phyloP scores from a whole-genome alignment of 2,329 filamentous ascomycete species.

The Chrysosporium keratinophilum region DNA sequence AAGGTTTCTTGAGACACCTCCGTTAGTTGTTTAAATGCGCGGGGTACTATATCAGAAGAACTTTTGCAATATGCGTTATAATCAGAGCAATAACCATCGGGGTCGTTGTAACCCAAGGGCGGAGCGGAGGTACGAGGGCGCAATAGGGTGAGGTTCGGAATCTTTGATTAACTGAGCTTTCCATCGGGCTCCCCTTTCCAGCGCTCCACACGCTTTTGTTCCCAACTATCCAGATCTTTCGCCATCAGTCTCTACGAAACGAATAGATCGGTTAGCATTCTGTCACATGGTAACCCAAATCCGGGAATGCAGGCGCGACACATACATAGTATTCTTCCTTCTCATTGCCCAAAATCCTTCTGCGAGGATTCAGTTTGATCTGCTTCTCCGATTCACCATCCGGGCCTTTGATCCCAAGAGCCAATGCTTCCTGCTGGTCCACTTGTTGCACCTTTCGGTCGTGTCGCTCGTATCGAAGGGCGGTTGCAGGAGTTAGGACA shows the following conservation, averaged over 20 bases:
- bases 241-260: slow-evolving; percentile 58
- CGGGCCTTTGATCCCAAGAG: slow-evolving; percentile 57
- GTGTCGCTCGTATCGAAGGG: slow-evolving; percentile 84
- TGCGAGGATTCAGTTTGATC: slow-evolving; percentile 46
- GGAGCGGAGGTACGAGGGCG: no score
- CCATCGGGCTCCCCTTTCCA: slow-evolving; percentile 86
- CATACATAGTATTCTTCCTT: slow-evolving; percentile 41
- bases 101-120: no score
- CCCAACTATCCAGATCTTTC: slow-evolving; percentile 91
- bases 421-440: slow-evolving; percentile 74
- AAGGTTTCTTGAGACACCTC: no score
- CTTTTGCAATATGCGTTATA: no score
- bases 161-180: slow-evolving; percentile 28
- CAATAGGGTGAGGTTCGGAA: background rate
- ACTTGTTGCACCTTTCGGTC: slow-evolving; percentile 82
- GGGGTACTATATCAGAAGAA: no score
- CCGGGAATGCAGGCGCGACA: slow-evolving; percentile 1
- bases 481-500: slow-evolving; percentile 85
- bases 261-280: background rate
- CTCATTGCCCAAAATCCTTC: slow-evolving; percentile 35
- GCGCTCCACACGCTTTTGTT: slow-evolving; percentile 86
- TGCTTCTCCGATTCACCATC: slow-evolving; percentile 65
- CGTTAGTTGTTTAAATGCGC: no score
- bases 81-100: no score
- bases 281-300: background rate